Conservation (phyloP, 257 asterid genomes). For the Nicotiana tabacum region DNA sequence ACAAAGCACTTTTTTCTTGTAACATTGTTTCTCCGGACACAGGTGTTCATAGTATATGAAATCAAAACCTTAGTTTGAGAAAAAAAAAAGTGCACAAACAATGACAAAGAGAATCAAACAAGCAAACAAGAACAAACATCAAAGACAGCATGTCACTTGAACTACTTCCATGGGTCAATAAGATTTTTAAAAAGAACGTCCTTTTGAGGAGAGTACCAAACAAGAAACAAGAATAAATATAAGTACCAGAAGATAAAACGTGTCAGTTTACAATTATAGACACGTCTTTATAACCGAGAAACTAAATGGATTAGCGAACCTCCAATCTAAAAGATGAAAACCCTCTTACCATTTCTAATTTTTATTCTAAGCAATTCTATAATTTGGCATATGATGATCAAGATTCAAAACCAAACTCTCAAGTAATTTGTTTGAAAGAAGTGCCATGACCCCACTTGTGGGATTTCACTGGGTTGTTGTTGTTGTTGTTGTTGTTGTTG, state of each 20-base stretch:
- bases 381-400: background rate
- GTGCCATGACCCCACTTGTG: background rate
- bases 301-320: background rate
- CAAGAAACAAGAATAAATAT: background rate
- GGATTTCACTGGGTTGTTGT: no score
- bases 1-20: conserved; percentile 8
- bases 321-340: background rate
- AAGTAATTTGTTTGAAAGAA: background rate
- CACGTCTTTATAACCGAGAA: background rate
- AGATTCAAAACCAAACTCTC: background rate
- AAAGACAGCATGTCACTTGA: background rate
- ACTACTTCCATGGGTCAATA: background rate
- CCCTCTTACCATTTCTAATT: background rate
- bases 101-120: background rate
- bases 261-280: background rate
- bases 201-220: background rate
- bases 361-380: background rate
- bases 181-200: background rate
- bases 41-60: background rate
- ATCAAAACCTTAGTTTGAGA: background rate
- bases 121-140: background rate
- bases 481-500: no score
- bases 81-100: background rate
- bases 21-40: background rate
- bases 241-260: background rate